Percentiles rank a stretch among this genome's conserved stretches.
phyloP scores from a whole-genome alignment of 495 filamentous ascomycete species.

The Podospora fimiseda region DNA sequence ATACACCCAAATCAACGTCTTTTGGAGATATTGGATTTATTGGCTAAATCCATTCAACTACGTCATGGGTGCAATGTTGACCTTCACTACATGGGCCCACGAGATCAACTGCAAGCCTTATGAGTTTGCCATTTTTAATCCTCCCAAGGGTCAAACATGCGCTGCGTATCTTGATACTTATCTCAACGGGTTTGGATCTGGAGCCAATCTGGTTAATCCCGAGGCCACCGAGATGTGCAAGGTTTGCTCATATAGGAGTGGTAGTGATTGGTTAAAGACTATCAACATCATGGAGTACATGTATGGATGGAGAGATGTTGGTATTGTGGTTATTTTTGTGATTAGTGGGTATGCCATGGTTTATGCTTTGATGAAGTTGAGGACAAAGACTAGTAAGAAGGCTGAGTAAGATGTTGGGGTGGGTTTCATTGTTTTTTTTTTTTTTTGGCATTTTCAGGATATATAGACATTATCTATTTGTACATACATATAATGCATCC shows the following conservation, averaged over 20 bases:
- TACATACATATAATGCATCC: too few relatives aligned
- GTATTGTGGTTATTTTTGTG: conserved; percentile 35
- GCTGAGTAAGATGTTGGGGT: conserved; percentile 16
- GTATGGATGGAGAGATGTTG: conserved; percentile 59
- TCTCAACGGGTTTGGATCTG: conserved; percentile 20
- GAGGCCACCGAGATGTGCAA: conserved; percentile 42
- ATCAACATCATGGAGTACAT: conserved; percentile 31
- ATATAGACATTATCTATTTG: too few relatives aligned
- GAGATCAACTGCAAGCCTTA: conserved; percentile 7
- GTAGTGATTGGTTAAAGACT: conserved; percentile 46
- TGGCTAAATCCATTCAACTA: conserved; percentile 53
- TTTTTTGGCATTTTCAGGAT: too few relatives aligned
- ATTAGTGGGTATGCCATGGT: conserved; percentile 27
- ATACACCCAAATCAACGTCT: conserved; percentile 43
- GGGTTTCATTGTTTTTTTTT: neutral
- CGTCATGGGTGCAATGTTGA: conserved; percentile 39
- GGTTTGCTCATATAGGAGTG: conserved; percentile 56
- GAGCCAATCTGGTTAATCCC: conserved; percentile 35
- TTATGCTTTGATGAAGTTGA: conserved; percentile 26
- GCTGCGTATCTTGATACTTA: conserved; percentile 24
- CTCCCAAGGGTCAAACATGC: conserved; percentile 21
- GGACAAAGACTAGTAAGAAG: conserved; percentile 27
- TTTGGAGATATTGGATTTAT: conserved; percentile 45
- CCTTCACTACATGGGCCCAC: conserved; percentile 19
- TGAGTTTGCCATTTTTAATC: conserved; percentile 24